Conservation (phyloP, 2,329 filamentous ascomycete genomes). For the Botrytis pseudocinerea region DNA sequence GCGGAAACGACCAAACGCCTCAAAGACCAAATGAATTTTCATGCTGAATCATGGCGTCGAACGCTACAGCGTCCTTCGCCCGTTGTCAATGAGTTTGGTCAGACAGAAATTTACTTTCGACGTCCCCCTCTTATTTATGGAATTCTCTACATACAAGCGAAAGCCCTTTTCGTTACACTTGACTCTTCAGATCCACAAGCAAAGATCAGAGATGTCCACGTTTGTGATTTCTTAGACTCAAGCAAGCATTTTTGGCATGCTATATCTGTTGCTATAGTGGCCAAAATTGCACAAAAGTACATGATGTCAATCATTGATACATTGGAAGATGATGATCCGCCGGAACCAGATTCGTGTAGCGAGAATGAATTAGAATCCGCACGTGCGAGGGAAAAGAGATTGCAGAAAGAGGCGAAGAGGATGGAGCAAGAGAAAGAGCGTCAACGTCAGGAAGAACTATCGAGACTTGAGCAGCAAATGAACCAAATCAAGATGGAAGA, state of each 20-base stretch:
- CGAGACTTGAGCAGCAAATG: slow-evolving; percentile 16
- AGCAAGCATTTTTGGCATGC: slow-evolving; percentile 42
- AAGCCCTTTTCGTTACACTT: slow-evolving; percentile 38
- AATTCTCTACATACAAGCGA: slow-evolving; percentile 37
- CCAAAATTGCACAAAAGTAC: slow-evolving; percentile 39
- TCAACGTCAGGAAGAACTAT: slow-evolving; percentile 1
- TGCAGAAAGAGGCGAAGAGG: slow-evolving; percentile 10
- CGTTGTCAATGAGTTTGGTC: slow-evolving; percentile 29
- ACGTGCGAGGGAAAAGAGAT: slow-evolving; percentile 5
- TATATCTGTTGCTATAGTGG: slow-evolving; percentile 40
- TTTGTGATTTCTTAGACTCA: slow-evolving; percentile 38
- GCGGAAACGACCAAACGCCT: slow-evolving; percentile 32
- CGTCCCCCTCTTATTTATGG: slow-evolving; percentile 41
- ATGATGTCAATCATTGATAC: slow-evolving; percentile 38
- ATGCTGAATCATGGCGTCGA: slow-evolving; percentile 36
- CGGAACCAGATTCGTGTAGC: slow-evolving; percentile 32
- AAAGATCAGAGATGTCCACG: slow-evolving; percentile 33
- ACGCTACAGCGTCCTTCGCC: slow-evolving; percentile 29
- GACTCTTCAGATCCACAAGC: slow-evolving; percentile 37
- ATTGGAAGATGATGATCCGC: slow-evolving; percentile 33
- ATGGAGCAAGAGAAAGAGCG: slow-evolving; percentile 13
- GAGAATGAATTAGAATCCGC: slow-evolving; percentile 18
- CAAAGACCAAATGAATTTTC: slow-evolving; percentile 35
- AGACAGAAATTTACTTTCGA: slow-evolving; percentile 32
- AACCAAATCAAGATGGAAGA: slow-evolving; percentile 9